Evolutionary conservation across 2,329 filamentous ascomycete genomes (phyloP).

Genomic region (Diaporthe amygdali): DNA sequence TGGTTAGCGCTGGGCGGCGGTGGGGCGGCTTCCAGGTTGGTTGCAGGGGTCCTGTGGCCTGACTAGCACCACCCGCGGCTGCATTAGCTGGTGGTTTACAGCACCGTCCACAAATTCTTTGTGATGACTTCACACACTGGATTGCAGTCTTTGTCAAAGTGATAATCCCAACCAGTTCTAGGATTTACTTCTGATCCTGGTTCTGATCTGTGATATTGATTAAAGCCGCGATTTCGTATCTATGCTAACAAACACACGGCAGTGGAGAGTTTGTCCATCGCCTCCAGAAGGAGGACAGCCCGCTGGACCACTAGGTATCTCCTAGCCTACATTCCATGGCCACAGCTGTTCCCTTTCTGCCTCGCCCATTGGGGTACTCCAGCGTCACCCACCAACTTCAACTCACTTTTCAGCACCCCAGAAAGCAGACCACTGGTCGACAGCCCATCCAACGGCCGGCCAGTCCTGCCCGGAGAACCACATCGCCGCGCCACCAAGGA

Average conservation of each 20-base stretch:
- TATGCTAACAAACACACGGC: neutral
- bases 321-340: neutral
- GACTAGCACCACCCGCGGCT: neutral
- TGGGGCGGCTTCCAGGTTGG: neutral
- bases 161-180: neutral
- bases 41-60: neutral
- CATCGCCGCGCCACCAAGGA: conserved; percentile 74
- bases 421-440: conserved; percentile 35
- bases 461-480: conserved; percentile 52
- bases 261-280: neutral
- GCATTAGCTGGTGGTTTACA: no score
- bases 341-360: neutral
- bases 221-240: neutral
- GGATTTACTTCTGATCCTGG: neutral
- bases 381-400: neutral
- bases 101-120: neutral
- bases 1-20: neutral
- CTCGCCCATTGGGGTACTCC: neutral
- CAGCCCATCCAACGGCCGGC: conserved; percentile 33
- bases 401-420: conserved; percentile 33
- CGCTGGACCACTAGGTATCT: neutral
- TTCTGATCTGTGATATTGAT: neutral
- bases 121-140: neutral
- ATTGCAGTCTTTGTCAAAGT: neutral
- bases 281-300: neutral